Evolutionary conservation across 2,329 filamentous ascomycete species (phyloP).

Genomic region (Aspergillus sp.): DNA sequence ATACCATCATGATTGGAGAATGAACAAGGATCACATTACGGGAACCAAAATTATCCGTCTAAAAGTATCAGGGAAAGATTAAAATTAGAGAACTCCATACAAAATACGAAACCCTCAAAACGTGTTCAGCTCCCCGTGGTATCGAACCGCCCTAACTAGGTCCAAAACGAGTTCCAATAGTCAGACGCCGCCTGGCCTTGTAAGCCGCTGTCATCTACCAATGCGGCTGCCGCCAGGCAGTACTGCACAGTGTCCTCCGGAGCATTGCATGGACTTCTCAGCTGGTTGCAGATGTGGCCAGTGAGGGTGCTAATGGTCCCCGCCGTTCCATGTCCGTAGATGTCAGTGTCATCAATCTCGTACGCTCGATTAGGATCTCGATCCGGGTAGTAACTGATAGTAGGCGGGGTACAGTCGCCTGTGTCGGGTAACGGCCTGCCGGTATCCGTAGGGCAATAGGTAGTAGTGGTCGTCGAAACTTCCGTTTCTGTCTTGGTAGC

Average conservation of each 20-base stretch:
- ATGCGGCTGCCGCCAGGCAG: conserved; percentile 11
- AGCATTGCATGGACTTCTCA: conserved; percentile 18
- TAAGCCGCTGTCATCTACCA: conserved; percentile 7
- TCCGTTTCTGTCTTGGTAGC: no score
- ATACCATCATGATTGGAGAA: no score
- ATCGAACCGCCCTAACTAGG: not conserved
- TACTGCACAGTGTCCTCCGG: conserved; percentile 14
- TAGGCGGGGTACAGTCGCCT: conserved; percentile 5
- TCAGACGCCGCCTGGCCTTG: conserved; percentile 15
- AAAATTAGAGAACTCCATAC: no score
- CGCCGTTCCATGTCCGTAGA: conserved; percentile 5
- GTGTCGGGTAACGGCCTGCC: not conserved
- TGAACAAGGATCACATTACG: no score
- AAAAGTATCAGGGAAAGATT: no score
- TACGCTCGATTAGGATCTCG: conserved; percentile 5
- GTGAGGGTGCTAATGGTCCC: conserved; percentile 10
- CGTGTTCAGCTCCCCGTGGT: no score
- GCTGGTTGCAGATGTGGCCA: conserved; percentile 17
- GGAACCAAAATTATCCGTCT: no score
- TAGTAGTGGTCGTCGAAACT: conserved; percentile 4
- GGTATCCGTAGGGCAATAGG: not conserved
- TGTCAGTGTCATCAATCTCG: no score
- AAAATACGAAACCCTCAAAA: no score
- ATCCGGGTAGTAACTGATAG: conserved; percentile 14
- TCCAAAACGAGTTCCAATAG: conserved; percentile 20